A percentile compares a stretch with the other conserved stretches of the same genome.
Conservation (phyloP, 2,329 filamentous ascomycete species). For the Neonectria hederae region DNA sequence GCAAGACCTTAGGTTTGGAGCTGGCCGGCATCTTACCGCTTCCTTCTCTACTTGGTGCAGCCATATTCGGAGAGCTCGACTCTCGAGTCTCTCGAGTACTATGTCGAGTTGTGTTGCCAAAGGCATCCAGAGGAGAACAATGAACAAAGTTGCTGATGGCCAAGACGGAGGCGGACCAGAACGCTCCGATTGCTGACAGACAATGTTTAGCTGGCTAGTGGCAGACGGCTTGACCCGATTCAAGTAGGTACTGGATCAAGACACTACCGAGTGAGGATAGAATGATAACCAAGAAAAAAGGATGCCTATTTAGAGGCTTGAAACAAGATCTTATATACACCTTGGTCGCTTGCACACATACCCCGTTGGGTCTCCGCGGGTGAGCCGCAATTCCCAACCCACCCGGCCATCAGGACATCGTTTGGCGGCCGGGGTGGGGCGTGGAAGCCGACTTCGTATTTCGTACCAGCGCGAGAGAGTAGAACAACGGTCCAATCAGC, state of each 20-base stretch:
- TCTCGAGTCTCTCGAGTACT: neutral
- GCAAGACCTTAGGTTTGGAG: slow-evolving; percentile 18
- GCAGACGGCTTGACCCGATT: neutral
- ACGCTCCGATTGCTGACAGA: slow-evolving; percentile 26
- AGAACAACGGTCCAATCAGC: neutral
- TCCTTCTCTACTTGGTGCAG: neutral
- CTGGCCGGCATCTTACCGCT: slow-evolving; percentile 5
- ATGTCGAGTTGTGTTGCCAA: neutral
- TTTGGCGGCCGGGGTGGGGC: slow-evolving; percentile 17
- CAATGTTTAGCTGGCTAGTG: neutral
- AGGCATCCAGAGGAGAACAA: neutral
- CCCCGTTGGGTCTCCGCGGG: neutral
- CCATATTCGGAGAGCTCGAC: neutral
- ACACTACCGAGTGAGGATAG: neutral
- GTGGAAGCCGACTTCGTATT: slow-evolving; percentile 10
- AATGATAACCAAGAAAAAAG: neutral
- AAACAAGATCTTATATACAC: slow-evolving; percentile 16
- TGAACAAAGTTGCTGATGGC: neutral
- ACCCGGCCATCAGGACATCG: slow-evolving; percentile 1
- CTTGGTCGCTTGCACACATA: neutral
- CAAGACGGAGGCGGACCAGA: slow-evolving; percentile 8
- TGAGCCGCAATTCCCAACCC: slow-evolving; percentile 14
- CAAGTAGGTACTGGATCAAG: too few relatives aligned
- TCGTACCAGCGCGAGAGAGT: slow-evolving; percentile 14
- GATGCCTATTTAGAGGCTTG: neutral